Base-by-base conservation (phyloP, 2,329 filamentous ascomycete genomes). In the Beauveria asiatica region DNA sequence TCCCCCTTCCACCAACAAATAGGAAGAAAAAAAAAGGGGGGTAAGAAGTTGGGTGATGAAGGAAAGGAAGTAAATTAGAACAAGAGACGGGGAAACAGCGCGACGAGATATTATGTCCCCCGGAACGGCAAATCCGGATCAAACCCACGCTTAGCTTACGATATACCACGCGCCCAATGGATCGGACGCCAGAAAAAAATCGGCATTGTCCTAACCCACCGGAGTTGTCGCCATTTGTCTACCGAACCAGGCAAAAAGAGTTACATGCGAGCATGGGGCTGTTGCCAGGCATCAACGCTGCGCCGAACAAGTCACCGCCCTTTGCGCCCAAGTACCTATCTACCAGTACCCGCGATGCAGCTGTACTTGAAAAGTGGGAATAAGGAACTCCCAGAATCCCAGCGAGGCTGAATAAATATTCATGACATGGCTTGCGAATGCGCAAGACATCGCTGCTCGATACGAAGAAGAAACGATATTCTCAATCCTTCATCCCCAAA, bases 1-100 rank as follows among this genome's bases (percentile, higher is more conserved):
- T 39, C 57, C 49, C 57, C 42, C 57, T 39, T 53, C 57, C 39
- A 45, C 57, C 57, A 52, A 21, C 42, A 57, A 53, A 60, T 55
- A 50, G 57, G 56, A 58, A 13, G 30, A 63, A 33, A 44, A 37
- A 57, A 30, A 30, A 23, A 52, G n/a, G 25, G 45, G 9, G n/a
- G n/a, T n/a, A 9, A 59, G 10, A 19, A 11, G 42, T 19, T n/a
- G 23, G 41, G 30, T n/a, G 52, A 33, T 23, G 25, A 46, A 41
- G 51, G 25, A 3, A 57, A 57, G 52, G 9, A 59, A 57, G 17
- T 25, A 30, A n/a, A n/a, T n/a, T n/a, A n/a, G n/a, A n/a, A 6
- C 21, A 42, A n/a, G 51, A 54, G 51, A 11, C 33, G 53, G 30
- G 21, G 52, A 33, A 41, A 54, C 63, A 63, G 54, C n/a, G 21